phyloP scores from a whole-genome alignment of 1,284 basidiomycete genomes.

The Puccinia hordei region DNA sequence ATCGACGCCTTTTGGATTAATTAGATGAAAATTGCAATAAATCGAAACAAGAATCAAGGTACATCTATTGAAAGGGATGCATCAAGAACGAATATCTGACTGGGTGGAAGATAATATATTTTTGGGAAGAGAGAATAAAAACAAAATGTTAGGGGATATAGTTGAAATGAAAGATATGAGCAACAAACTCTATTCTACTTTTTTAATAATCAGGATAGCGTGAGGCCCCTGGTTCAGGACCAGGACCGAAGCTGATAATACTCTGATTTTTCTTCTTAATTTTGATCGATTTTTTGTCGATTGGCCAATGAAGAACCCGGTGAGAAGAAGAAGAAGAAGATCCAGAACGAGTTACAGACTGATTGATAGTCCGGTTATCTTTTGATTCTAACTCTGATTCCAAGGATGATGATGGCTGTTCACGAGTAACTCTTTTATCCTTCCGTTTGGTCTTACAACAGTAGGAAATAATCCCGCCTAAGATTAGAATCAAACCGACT shows the following conservation, averaged over 20 bases:
- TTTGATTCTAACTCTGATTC: neutral
- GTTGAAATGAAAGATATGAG: too few relatives aligned
- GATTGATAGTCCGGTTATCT: neutral
- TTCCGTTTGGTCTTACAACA: slow-evolving; percentile 4
- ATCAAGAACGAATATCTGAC: too few relatives aligned
- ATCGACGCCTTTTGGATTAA: neutral
- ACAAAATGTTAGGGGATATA: too few relatives aligned
- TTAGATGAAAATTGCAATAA: neutral
- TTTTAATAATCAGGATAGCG: too few relatives aligned
- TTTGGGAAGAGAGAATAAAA: too few relatives aligned
- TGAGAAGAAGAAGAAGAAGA: neutral
- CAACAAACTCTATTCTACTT: too few relatives aligned
- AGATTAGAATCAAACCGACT: neutral
- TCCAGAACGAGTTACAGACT: neutral
- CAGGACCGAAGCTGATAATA: slow-evolving; percentile 19
- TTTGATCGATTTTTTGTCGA: slow-evolving; percentile 22
- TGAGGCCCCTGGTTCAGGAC: neutral
- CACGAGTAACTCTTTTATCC: neutral
- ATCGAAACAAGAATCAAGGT: too few relatives aligned
- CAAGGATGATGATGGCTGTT: neutral
- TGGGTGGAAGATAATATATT: too few relatives aligned
- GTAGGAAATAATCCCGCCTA: slow-evolving; percentile 9
- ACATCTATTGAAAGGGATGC: too few relatives aligned
- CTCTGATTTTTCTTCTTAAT: slow-evolving; percentile 14
- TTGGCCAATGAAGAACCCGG: slow-evolving; percentile 4